Conservation (phyloP, 1,284 basidiomycete species). For the Agaricales sp. region DNA sequence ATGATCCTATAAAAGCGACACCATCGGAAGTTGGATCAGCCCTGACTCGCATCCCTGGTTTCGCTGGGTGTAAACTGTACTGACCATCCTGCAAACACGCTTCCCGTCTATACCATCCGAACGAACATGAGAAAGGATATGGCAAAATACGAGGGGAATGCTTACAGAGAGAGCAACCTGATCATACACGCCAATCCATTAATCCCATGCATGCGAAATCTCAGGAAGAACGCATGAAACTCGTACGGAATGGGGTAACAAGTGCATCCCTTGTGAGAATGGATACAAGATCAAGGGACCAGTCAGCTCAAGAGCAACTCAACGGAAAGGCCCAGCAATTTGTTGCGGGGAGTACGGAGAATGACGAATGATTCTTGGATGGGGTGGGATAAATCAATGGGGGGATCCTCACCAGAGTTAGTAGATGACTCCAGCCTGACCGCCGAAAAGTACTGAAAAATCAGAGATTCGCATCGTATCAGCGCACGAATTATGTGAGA, state of each 20-base stretch:
- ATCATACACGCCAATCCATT: slow-evolving; percentile 11
- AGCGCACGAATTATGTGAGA: slow-evolving; percentile 9
- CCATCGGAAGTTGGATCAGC: slow-evolving; percentile 6
- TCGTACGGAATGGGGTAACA: slow-evolving; percentile 80
- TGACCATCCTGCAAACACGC: slow-evolving; percentile 77
- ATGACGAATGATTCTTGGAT: slow-evolving; percentile 6
- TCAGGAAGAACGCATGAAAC: slow-evolving; percentile 6
- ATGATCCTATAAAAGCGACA: slow-evolving; percentile 49
- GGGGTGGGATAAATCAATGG: too few species aligned
- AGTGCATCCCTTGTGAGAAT: slow-evolving; percentile 63
- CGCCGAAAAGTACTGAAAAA: slow-evolving; percentile 71
- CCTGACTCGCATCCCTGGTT: background rate
- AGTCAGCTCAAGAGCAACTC: slow-evolving; percentile 19
- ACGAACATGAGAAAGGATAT: background rate
- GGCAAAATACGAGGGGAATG: background rate
- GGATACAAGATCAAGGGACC: slow-evolving; percentile 5
- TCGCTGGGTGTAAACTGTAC: slow-evolving; percentile 15
- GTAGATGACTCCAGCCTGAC: slow-evolving; percentile 68
- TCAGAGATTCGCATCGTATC: slow-evolving; percentile 6
- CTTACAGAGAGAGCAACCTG: slow-evolving; percentile 56
- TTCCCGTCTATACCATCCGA: slow-evolving; percentile 35
- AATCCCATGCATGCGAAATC: slow-evolving; percentile 5
- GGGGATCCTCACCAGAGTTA: slow-evolving; percentile 53
- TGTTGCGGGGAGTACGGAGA: slow-evolving; percentile 11
- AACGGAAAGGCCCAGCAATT: slow-evolving; percentile 8